Evolutionary conservation across 2,329 filamentous ascomycete genomes (phyloP).

Genomic region (Mycocentrospora acerina): DNA sequence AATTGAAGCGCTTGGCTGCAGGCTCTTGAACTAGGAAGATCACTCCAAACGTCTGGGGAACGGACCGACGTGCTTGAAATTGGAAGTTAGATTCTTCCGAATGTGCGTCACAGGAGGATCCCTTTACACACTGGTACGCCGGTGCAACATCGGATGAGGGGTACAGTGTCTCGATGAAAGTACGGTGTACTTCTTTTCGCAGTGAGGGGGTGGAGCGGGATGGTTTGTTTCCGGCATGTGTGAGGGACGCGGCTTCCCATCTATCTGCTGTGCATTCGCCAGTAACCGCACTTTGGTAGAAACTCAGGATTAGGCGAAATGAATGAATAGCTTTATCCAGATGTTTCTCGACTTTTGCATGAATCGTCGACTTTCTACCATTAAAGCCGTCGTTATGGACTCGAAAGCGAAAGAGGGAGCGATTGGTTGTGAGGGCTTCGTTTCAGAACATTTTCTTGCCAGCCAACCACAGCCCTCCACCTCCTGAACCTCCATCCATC

Average conservation of each 20-base stretch:
- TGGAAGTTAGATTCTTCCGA: constrained; percentile 8
- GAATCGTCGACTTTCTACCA: no score
- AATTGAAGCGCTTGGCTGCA: constrained; percentile 22
- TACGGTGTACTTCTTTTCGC: background rate
- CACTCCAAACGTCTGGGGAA: constrained; percentile 28
- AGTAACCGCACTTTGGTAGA: no score
- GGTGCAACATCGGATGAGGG: constrained; percentile 32
- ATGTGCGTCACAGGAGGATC: constrained; percentile 24
- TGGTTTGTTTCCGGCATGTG: constrained; percentile 12
- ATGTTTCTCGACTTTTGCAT: no score
- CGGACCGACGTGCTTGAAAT: constrained; percentile 15
- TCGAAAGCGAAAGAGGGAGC: no score
- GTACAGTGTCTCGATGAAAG: constrained; percentile 12
- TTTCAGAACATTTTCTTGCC: constrained; percentile 10
- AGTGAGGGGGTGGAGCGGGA: no score
- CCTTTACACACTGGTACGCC: constrained; percentile 31
- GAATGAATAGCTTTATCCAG: no score
- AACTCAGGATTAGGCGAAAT: no score
- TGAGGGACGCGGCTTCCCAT: constrained; percentile 18
- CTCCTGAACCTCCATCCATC: constrained; percentile 5
- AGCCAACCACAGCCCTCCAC: constrained; percentile 20
- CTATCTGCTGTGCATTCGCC: constrained; percentile 21
- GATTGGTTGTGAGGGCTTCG: no score
- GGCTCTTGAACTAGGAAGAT: constrained; percentile 21
- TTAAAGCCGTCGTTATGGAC: no score